phyloP scores from a whole-genome alignment of 2,329 filamentous ascomycete species.

The Phyllosticta citriasiana region DNA sequence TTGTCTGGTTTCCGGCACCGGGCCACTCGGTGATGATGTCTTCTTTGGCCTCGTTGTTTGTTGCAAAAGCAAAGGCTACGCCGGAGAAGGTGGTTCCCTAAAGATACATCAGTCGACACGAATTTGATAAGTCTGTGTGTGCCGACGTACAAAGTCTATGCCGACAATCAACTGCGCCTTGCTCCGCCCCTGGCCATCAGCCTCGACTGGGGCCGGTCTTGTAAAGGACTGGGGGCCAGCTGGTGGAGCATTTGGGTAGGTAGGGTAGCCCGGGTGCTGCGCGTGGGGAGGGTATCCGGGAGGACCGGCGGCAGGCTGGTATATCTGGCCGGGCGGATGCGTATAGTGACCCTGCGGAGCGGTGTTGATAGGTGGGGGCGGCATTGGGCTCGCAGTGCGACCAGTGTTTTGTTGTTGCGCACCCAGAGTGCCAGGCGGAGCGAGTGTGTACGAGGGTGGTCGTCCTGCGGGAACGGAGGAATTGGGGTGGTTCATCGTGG shows the following conservation, averaged over 20 bases:
- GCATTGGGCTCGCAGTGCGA: conserved; percentile 44
- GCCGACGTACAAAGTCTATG: conserved; percentile 78
- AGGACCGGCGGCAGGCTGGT: conserved; percentile 25
- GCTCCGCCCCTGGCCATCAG: conserved; percentile 78
- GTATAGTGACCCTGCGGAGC: conserved; percentile 33
- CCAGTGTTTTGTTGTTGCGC: conserved; percentile 14
- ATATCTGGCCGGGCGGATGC: conserved; percentile 33
- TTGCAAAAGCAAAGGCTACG: conserved; percentile 86
- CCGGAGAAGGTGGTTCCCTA: conserved; percentile 97
- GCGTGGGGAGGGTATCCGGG: conserved; percentile 28
- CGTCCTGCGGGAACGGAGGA: conserved; percentile 45
- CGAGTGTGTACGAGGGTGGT: conserved; percentile 55
- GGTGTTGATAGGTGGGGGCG: conserved; percentile 46
- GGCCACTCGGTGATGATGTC: conserved; percentile 99
- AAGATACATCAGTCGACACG: conserved; percentile 12
- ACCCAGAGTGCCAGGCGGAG: conserved; percentile 28
- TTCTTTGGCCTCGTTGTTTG: conserved; percentile 94
- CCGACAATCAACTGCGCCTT: conserved; percentile 97
- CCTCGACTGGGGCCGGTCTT: conserved; percentile 47
- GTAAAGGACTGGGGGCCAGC: conserved; percentile 23
- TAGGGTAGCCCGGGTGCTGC: conserved; percentile 21
- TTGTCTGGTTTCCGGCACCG: conserved; percentile 91
- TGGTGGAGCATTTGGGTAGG: conserved; percentile 21
- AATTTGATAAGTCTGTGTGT: too few relatives aligned
- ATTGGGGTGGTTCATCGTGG: conserved; percentile 51